A percentile compares a stretch with the other conserved stretches of the same genome.
phyloP scores from a whole-genome alignment of 2,329 filamentous ascomycete species.

The Colletotrichum orbiculare region DNA sequence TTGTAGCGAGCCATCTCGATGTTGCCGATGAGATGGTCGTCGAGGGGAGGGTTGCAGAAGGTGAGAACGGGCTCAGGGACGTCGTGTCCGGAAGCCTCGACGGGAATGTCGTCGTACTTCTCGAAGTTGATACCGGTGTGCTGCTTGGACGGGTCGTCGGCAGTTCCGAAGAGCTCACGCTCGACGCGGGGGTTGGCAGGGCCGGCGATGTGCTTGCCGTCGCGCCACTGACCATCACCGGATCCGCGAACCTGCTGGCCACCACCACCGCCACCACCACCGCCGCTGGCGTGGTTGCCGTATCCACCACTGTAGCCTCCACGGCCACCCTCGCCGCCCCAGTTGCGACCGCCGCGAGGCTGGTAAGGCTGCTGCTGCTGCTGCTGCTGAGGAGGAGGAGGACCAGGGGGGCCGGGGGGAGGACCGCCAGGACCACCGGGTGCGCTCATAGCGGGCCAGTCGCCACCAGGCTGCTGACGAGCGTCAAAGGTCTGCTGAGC shows the following conservation, averaged over 20 bases:
- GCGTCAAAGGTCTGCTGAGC: conserved; percentile 44
- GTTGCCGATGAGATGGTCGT: conserved; percentile 92
- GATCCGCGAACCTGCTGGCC: conserved; percentile 77
- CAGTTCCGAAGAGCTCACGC: conserved; percentile 92
- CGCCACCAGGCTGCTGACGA: conserved; percentile 44
- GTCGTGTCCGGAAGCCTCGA: conserved; percentile 93
- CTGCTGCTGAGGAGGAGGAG: conserved; percentile 39
- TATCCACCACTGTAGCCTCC: conserved; percentile 51
- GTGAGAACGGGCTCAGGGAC: conserved; percentile 91
- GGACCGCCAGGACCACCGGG: conserved; percentile 44
- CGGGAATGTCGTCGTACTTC: conserved; percentile 99
- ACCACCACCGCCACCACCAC: conserved; percentile 56
- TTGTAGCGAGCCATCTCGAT: conserved; percentile 96
- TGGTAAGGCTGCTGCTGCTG: conserved; percentile 16
- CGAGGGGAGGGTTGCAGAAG: conserved; percentile 95
- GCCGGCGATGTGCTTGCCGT: conserved; percentile 95
- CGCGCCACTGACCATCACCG: conserved; percentile 95
- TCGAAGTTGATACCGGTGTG: conserved; percentile 99
- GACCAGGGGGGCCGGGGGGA: conserved; percentile 40
- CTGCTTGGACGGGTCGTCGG: conserved; percentile 94
- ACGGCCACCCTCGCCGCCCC: conserved; percentile 48
- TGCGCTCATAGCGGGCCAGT: conserved; percentile 37
- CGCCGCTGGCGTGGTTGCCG: conserved; percentile 51
- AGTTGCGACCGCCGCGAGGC: conserved; percentile 31
- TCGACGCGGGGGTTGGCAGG: conserved; percentile 89